Base-by-base conservation (phyloP, 2,329 filamentous ascomycete species). In the Apiospora saccharicola region DNA sequence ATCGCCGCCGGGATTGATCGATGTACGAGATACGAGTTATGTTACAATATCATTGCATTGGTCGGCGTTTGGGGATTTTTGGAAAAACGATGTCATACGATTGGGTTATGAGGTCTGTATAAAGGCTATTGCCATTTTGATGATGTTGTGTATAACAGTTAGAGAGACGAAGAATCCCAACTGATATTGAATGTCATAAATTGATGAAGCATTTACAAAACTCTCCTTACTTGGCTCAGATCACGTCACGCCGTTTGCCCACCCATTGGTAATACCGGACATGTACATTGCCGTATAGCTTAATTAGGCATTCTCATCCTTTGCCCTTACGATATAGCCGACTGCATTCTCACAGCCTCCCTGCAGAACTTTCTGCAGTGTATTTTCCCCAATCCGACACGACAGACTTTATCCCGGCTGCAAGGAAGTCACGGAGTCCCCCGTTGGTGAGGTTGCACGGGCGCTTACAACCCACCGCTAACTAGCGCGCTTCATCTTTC, bases 1-100 rank as follows among this genome's bases (percentile, higher is more conserved):
- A 97, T 81, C 88, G 95, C 53, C 96, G 91, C 81, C 83, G 86
- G 71, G 76, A 77, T 71, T 79, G 67, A 61, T 46, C 30, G 67
- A 22, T 44, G 67, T 44, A 68, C 67, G 44, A 68, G 44, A 44
- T 44, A 68, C 22, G 41, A 68, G 67, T 47, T 24, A 68, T 68
- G 67, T 46, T 68, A 41, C 30, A 41, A 64, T 44, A 68, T 5
- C 41, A 44, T 30, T 68, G 67, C 67, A 68, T 68, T 68, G 44
- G 41, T 22, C n/a, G 67, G 67, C 67, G 67, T 68, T 46, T 26
- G 64, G 67, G 44, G 3, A 22, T 68, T 19, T 26, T 68, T 19
- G n/a, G 41, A n/a, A 41, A 12, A 22, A 49, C n/a, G 43, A 34
- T 22, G 22, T 41, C 57, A 41, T 30, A 64, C 19, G 34, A 41